phyloP scores from a whole-genome alignment of 352 stramenopile genomes.

The Globisporangium megalacanthum region DNA sequence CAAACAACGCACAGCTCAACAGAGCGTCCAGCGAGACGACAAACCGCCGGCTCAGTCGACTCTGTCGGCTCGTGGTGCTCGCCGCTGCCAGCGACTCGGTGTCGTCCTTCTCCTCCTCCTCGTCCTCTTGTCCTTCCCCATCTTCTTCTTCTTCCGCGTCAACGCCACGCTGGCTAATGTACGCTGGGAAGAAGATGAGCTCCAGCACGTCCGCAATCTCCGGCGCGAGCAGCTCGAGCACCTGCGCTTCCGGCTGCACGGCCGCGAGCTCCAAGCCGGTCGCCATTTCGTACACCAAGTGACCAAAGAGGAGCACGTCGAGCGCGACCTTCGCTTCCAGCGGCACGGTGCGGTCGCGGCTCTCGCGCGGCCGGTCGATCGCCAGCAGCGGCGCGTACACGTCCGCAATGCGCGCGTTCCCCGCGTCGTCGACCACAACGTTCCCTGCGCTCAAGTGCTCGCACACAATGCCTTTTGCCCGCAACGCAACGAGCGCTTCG shows the following conservation, averaged over 20 bases:
- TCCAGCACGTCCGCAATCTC: constrained; percentile 56
- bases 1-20: constrained; percentile 37
- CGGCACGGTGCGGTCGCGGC: constrained; percentile 48
- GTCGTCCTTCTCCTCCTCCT: constrained; percentile 2
- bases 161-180: constrained; percentile 1
- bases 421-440: constrained; percentile 55
- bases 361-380: constrained; percentile 49
- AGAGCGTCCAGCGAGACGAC: constrained; percentile 35
- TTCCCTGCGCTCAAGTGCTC: constrained; percentile 66
- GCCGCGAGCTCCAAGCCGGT: constrained; percentile 51
- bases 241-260: constrained; percentile 31
- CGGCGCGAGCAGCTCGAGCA: constrained; percentile 42
- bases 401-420: constrained; percentile 50
- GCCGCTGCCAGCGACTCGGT: constrained; percentile 1
- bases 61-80: background rate
- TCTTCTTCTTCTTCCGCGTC: background rate
- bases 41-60: constrained; percentile 27
- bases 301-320: constrained; percentile 64
- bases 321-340: constrained; percentile 63
- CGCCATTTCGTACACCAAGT: constrained; percentile 75
- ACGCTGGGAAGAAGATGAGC: constrained; percentile 42
- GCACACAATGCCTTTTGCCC: constrained; percentile 57
- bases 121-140: background rate
- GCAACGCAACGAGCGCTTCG: constrained; percentile 43
- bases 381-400: constrained; percentile 60